Percentiles rank a stretch among this genome's conserved stretches.
phyloP scores from a whole-genome alignment of 2,329 filamentous ascomycete genomes.

The Huntiella decipiens region DNA sequence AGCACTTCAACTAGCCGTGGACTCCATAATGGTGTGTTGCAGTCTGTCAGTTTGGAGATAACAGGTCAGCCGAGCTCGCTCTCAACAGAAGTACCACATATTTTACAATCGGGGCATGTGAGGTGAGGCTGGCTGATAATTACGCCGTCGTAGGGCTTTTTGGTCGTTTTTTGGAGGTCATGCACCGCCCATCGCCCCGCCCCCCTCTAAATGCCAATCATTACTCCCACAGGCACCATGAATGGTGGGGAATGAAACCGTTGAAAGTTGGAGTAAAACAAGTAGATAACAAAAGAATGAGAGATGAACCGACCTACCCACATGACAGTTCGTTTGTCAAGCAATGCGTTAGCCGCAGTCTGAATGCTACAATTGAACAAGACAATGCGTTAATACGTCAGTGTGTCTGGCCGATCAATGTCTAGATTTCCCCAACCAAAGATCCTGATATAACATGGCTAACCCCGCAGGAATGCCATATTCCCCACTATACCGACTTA shows the following conservation, averaged over 20 bases:
- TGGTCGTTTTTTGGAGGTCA: no score
- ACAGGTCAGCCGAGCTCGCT: conserved; percentile 4
- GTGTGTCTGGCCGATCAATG: not conserved
- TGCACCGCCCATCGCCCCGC: no score
- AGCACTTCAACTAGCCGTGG: conserved; percentile 15
- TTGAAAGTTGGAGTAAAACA: not conserved
- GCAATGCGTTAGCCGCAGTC: conserved; percentile 43
- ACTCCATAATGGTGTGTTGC: conserved; percentile 24
- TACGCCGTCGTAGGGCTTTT: no score
- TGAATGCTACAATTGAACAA: conserved; percentile 40
- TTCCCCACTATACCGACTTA: conserved; percentile 24
- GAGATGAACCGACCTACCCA: conserved; percentile 55
- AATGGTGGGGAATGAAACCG: not conserved
- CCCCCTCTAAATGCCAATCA: not conserved
- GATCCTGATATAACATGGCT: no score
- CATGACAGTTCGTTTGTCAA: conserved; percentile 42
- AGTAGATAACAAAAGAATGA: not conserved
- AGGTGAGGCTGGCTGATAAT: no score
- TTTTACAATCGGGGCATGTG: no score
- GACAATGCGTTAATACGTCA: not conserved
- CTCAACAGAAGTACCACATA: not conserved
- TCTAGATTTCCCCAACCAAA: not conserved
- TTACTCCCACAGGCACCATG: not conserved
- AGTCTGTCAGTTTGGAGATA: conserved; percentile 20
- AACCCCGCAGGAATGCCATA: not conserved